Percentiles rank a stretch among this genome's conserved stretches.
Evolutionary conservation across 805 yeast species (phyloP).

Genomic region (Candida schatavii): DNA sequence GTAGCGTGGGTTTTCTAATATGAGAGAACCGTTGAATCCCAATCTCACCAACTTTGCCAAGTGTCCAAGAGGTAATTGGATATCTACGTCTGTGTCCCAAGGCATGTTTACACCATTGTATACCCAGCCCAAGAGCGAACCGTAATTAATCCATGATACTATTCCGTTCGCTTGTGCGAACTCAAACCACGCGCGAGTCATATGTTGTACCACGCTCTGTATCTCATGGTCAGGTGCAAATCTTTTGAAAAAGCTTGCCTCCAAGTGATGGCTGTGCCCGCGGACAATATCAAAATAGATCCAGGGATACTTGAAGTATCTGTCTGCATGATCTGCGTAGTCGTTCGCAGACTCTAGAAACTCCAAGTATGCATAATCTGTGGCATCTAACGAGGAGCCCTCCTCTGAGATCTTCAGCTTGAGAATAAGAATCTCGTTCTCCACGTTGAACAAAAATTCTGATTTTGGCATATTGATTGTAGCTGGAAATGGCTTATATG

Average conservation of each 20-base stretch:
- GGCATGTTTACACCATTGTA: constrained; percentile 31
- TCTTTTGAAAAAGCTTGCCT: constrained; percentile 37
- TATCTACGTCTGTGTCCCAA: constrained; percentile 31
- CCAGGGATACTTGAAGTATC: constrained; percentile 41
- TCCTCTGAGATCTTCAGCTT: constrained; percentile 19
- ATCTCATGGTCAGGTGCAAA: constrained; percentile 34
- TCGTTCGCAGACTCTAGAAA: constrained; percentile 26
- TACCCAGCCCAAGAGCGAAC: constrained; percentile 29
- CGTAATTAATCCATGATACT: constrained; percentile 28
- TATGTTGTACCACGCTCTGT: constrained; percentile 35
- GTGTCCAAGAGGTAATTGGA: constrained; percentile 25
- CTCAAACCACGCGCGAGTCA: constrained; percentile 36
- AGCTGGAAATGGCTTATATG: constrained; percentile 9
- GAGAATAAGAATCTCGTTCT: constrained; percentile 23
- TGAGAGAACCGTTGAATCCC: constrained; percentile 20
- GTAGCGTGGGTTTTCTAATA: constrained; percentile 27
- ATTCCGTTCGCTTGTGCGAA: constrained; percentile 30
- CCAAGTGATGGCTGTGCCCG: constrained; percentile 31
- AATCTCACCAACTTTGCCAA: constrained; percentile 21
- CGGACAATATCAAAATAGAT: constrained; percentile 31
- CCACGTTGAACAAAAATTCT: constrained; percentile 32
- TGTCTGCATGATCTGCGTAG: constrained; percentile 21
- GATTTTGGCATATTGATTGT: constrained; percentile 15
- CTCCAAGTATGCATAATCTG: constrained; percentile 19
- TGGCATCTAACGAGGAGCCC: not conserved